A percentile compares a stretch with the other conserved stretches of the same genome.
These are phyloP conservation scores for Kazachstania sp. DNA, from an alignment of 1,139 yeast genomes.

Conservation along the genomic window DNA sequence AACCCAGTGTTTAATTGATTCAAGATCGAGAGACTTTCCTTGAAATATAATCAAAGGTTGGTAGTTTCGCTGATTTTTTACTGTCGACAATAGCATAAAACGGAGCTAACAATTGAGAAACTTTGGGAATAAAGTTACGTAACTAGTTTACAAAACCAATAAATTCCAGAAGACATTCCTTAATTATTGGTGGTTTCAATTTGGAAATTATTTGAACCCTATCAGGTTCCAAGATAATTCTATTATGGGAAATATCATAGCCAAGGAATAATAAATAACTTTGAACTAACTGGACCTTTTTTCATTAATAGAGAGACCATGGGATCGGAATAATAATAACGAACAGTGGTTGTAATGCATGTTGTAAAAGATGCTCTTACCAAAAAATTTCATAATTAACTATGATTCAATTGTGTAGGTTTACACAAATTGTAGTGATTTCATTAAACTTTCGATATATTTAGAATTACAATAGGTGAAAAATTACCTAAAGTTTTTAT, in stretches of 20 bases:
- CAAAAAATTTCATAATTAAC: too few relatives aligned
- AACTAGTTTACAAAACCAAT: conserved; percentile 3
- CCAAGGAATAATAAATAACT: not conserved
- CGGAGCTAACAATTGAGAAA: not conserved
- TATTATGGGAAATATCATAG: not conserved
- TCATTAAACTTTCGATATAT: too few relatives aligned
- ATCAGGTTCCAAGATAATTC: not conserved
- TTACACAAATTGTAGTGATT: too few relatives aligned
- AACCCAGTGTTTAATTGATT: too few relatives aligned
- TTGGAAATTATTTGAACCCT: not conserved
- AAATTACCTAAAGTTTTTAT: too few relatives aligned
- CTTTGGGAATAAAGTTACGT: conserved; percentile 3
- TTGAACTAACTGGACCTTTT: not conserved
- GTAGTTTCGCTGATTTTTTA: too few relatives aligned
- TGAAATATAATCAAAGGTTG: too few relatives aligned
- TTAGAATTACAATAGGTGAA: too few relatives aligned
- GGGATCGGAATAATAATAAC: not conserved
- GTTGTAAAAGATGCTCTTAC: too few relatives aligned
- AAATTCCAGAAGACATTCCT: not conserved
- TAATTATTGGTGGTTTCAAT: not conserved
- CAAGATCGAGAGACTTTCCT: too few relatives aligned
- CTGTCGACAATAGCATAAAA: not conserved
- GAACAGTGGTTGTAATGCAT: too few relatives aligned
- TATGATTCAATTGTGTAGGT: too few relatives aligned
- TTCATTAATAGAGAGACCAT: not conserved